Percentiles rank a stretch among this genome's conserved stretches.
Conservation (phyloP, 2,329 filamentous ascomycete species). For the Ascomycota sp. region DNA sequence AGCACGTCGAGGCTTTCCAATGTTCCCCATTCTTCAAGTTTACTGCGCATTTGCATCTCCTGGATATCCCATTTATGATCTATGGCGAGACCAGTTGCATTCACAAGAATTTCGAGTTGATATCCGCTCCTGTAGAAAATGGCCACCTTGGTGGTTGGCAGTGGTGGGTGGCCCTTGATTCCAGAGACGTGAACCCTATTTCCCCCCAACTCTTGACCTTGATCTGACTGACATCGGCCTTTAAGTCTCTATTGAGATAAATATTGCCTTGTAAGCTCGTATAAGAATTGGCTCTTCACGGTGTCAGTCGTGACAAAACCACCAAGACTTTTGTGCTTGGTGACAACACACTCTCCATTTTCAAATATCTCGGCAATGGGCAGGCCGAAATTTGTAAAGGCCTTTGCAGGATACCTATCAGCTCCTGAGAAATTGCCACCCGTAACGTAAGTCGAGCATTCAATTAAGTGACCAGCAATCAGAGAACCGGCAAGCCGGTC, state of each 20-base stretch:
- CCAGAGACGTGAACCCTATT: conserved; percentile 20
- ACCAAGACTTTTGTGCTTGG: conserved; percentile 23
- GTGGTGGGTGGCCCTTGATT: conserved; percentile 20
- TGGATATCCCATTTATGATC: conserved; percentile 26
- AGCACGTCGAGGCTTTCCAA: conserved; percentile 23
- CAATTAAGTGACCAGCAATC: conserved; percentile 27
- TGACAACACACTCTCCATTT: conserved; percentile 24
- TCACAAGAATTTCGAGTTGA: conserved; percentile 21
- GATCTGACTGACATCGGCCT: conserved; percentile 17
- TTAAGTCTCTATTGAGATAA: conserved; percentile 28
- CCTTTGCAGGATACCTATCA: conserved; percentile 6
- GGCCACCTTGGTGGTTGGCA: conserved; percentile 29
- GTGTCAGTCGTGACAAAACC: conserved; percentile 16
- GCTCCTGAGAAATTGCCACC: conserved; percentile 29
- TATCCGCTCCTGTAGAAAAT: conserved; percentile 27
- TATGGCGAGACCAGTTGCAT: conserved; percentile 26
- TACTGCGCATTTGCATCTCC: conserved; percentile 23
- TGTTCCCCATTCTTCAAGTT: conserved; percentile 16
- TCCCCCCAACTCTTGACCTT: conserved; percentile 13
- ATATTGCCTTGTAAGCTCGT: conserved; percentile 25
- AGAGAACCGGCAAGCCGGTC: conserved; percentile 24
- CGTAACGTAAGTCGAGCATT: conserved; percentile 28
- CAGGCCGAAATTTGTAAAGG: conserved; percentile 17
- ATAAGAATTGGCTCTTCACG: conserved; percentile 25
- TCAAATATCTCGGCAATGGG: conserved; percentile 26